Base-by-base conservation (phyloP, 106 monocot genomes). In the Allium cepa region DNA sequence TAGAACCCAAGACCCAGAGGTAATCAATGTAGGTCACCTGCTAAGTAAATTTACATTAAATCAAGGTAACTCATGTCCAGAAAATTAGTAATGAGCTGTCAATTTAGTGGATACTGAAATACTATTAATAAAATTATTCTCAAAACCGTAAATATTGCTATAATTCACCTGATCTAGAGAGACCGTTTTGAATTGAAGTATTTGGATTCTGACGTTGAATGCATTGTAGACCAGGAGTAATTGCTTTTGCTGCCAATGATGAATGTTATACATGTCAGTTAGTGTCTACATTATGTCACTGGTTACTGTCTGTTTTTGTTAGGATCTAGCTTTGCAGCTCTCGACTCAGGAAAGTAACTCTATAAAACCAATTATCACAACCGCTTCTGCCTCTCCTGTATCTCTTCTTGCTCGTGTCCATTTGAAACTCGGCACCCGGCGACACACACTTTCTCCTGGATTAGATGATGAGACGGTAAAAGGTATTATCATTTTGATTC, bases 361-460 rank as follows among this genome's bases (percentile, higher is more conserved):
- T 26, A 67, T 71, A 55, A 49, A 57, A 65, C 57, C 57, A 65
- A 55, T 75, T 57, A 85, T 11, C 59, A 16, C 13, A 53, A 70
- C 59, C 64, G 53, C 68, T 63, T 72, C 77, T 9, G 78, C 49
- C 77, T 57, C 57, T 59, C 71, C 72, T 14, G 75, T 81, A 72
- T 87, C 99, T 72, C 90, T 99, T 80, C 71, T 99, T 78, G 92
- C 99, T 71, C 89, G 90, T 62, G 87, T 93, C 57, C 93, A 90
- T 80, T 66, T 93, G 69, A 99, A 71, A 80, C 99, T 99, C 81
- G 99, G 93, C 17, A 93, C 85, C 26, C 93, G 99, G 99, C 82
- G 77, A 69, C 74, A 90, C 62, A 82, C 87, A 68, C 79, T 99
- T 70, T 79, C 89, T 71, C 83, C 99, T 76, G 87, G 81, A 69